Evolutionary conservation across 129 eudicot species (phyloP).

Genomic region (Saposhnikovia divaricata): DNA sequence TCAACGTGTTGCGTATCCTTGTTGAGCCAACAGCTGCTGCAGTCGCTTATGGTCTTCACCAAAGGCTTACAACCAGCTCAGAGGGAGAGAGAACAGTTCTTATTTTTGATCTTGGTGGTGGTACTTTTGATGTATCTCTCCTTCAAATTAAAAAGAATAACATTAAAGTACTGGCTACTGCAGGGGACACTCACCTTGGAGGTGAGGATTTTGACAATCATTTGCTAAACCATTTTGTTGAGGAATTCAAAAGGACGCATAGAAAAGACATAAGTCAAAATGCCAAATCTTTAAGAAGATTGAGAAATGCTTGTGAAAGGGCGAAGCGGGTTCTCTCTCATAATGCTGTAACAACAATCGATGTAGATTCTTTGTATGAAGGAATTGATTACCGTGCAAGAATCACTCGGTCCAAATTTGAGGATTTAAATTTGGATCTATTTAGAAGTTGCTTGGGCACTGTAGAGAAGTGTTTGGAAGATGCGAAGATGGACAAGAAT

Average conservation of each 20-base stretch:
- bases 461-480: neutral
- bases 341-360: neutral
- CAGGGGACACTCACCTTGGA: slow-evolving; percentile 2
- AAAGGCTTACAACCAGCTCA: neutral
- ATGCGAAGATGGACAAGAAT: neutral
- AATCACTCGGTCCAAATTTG: neutral
- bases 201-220: slow-evolving; percentile 2
- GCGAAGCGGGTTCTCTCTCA: neutral
- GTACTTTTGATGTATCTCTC: neutral
- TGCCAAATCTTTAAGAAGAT: neutral
- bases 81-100: neutral
- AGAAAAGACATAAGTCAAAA: neutral
- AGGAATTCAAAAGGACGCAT: neutral
- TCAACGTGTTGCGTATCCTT: neutral
- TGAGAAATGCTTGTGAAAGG: neutral
- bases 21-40: slow-evolving; percentile 2
- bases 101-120: neutral
- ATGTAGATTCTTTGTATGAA: neutral
- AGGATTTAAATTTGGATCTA: neutral
- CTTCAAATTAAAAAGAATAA: neutral
- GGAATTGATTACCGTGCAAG: neutral
- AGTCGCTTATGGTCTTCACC: neutral
- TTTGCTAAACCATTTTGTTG: neutral
- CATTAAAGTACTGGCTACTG: neutral
- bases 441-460: neutral